phyloP scores from a whole-genome alignment of 345 rosid genomes.

The Schrenkiella parvula region DNA sequence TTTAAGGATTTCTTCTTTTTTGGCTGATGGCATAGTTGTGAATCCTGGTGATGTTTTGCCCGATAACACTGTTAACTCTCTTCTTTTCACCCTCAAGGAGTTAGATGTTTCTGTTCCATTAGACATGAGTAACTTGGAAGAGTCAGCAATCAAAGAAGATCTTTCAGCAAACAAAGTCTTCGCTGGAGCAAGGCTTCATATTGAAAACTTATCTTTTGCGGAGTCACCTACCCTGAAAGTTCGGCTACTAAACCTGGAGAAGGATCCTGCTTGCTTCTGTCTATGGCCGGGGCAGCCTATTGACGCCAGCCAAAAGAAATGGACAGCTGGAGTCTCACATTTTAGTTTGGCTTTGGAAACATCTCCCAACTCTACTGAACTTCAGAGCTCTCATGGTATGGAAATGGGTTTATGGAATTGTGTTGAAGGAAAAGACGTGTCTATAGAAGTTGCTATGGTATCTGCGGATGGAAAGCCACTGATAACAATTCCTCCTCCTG shows the following conservation, averaged over 20 bases:
- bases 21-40: conserved; percentile 93
- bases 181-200: conserved; percentile 87
- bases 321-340: conserved; percentile 63
- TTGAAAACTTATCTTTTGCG: conserved; percentile 66
- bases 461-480: conserved; percentile 91
- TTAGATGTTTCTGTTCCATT: conserved; percentile 75
- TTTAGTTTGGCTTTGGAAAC: conserved; percentile 81
- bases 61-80: conserved; percentile 72
- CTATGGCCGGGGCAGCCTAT: conserved; percentile 88
- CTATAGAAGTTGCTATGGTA: conserved; percentile 79
- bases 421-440: conserved; percentile 69
- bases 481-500: conserved; percentile 86
- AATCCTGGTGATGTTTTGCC: conserved; percentile 74
- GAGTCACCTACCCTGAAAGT: conserved; percentile 83
- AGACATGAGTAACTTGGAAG: conserved; percentile 44
- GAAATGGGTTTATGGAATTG: conserved; percentile 70
- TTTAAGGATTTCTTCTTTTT: conserved; percentile 87
- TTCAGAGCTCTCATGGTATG: conserved; percentile 31
- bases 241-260: conserved; percentile 73
- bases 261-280: conserved; percentile 95
- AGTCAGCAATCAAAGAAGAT: conserved; percentile 33
- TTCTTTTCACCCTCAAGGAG: conserved; percentile 60
- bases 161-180: conserved; percentile 44
- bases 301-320: conserved; percentile 96
- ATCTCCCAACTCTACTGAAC: conserved; percentile 35